Base-by-base conservation (phyloP, 768 basidiomycete genomes). In the Mycena rebaudengoi region DNA sequence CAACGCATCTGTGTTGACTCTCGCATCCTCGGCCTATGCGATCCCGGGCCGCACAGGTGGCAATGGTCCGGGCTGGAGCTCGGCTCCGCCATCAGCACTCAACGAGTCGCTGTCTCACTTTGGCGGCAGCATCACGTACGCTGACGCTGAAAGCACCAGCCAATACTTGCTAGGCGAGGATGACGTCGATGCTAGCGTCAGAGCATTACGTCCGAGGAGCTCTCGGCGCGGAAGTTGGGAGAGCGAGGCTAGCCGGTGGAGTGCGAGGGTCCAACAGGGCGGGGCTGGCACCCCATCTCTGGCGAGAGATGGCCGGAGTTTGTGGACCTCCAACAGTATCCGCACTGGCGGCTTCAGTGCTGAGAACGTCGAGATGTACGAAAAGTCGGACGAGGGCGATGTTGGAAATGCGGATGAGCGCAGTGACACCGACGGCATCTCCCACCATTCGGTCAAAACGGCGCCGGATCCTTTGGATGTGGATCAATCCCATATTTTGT, bases 1-100 rank as follows among this genome's bases (percentile, higher is more conserved):
- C 71, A 96, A 99, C 72, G 97, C 97, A 2, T 96, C 94, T 2
- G 81, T 96, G 56, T 82, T 98, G 45, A 99, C 97, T 0, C 86
- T 99, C 12, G 97, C 97, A 13, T 96, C 94, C 25, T 96, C 95
- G 4, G 95, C 94, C 4, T 98, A 93, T 75, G 96, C 88, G 1
- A 79, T 90, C 53, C 88, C 90, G 16, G 81, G 79, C 26, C 86
- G 88, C 45, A 69, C 77, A 35, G 83, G 86, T 35, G 72, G 80
- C 20, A 81, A 81, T 21, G 76, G 78, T 8, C 71, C 77, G 44
- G 79, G 80, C 43, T 79, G 80, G 71, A 71, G 74, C 60, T 86
- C 85, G 20, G 75, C 77, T 5, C 75, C 83, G 41, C 75, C 86
- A 32, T 88, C 83, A 35, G 86, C 86, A 12, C 70, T 88, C 35